These are phyloP conservation scores for Clonostachys sp. DNA, from an alignment of 2,329 filamentous ascomycete genomes.

Conservation along the genomic window DNA sequence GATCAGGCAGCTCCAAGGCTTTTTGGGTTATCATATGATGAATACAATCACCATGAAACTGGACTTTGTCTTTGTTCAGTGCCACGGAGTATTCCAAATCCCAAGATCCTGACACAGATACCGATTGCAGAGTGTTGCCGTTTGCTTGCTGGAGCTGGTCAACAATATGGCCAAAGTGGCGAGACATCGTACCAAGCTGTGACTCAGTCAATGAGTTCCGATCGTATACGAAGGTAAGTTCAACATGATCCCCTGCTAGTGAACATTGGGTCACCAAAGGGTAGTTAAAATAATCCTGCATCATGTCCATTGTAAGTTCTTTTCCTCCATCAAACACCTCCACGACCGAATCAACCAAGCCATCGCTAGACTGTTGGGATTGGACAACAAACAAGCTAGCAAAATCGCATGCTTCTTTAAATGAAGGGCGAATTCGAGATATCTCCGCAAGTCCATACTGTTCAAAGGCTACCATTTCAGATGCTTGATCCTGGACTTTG, in stretches of 20 bases:
- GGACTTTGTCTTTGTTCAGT: background rate
- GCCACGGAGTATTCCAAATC: background rate
- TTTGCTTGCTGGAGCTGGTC: conserved; percentile 1
- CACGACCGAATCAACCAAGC: background rate
- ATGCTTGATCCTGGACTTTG: conserved; percentile 4
- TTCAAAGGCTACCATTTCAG: conserved; percentile 7
- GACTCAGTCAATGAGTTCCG: background rate
- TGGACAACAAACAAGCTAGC: conserved; percentile 8
- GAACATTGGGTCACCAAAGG: conserved; percentile 2
- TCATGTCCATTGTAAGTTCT: background rate
- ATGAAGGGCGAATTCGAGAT: conserved; percentile 2
- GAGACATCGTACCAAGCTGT: background rate
- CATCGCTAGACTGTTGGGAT: background rate
- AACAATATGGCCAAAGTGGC: conserved; percentile 3
- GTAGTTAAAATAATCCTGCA: conserved; percentile 9
- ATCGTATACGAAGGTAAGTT: background rate
- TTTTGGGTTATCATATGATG: background rate
- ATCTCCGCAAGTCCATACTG: conserved; percentile 12
- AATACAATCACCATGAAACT: background rate
- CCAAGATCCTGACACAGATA: background rate
- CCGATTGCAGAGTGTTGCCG: background rate
- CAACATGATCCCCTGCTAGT: background rate
- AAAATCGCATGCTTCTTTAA: conserved; percentile 8
- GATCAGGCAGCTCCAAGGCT: background rate
- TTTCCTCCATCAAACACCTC: background rate